These are phyloP conservation scores for Scheffersomyces stipitis DNA, from an alignment of 805 yeast species.

Conservation along the genomic window DNA sequence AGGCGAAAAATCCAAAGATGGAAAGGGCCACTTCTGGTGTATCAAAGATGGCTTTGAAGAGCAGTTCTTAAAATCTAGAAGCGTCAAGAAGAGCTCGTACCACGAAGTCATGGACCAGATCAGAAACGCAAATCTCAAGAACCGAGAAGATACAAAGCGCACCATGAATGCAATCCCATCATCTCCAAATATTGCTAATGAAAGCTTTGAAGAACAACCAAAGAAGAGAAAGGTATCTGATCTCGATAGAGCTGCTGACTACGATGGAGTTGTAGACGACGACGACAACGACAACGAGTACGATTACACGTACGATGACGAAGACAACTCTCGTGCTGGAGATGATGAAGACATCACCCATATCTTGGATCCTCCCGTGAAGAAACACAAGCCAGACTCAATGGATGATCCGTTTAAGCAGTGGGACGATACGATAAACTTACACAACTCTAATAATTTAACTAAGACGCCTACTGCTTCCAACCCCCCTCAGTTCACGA, in stretches of 20 bases:
- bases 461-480: background rate
- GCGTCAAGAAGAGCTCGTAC: conserved; percentile 44
- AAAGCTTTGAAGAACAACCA: conserved; percentile 6
- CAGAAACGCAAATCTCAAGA: conserved; percentile 9
- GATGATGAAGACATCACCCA: conserved; percentile 3
- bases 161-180: conserved; percentile 30
- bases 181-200: conserved; percentile 23
- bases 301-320: conserved; percentile 9
- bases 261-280: conserved; percentile 12
- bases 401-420: conserved; percentile 10
- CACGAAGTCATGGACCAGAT: conserved; percentile 47
- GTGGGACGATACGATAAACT: conserved; percentile 1
- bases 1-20: conserved; percentile 86
- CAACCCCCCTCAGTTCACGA: conserved; percentile 15
- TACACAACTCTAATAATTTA: conserved; percentile 1
- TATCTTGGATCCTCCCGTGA: conserved; percentile 12
- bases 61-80: conserved; percentile 68
- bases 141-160: conserved; percentile 8
- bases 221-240: conserved; percentile 8
- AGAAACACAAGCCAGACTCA: conserved; percentile 11
- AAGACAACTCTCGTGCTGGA: conserved; percentile 4
- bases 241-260: conserved; percentile 16
- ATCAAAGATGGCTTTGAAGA: conserved; percentile 81
- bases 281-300: conserved; percentile 12
- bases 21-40: conserved; percentile 92